These are phyloP conservation scores for Plasmodium reichenowi DNA, from an alignment of 169 alveolate species.

Conservation along the genomic window DNA sequence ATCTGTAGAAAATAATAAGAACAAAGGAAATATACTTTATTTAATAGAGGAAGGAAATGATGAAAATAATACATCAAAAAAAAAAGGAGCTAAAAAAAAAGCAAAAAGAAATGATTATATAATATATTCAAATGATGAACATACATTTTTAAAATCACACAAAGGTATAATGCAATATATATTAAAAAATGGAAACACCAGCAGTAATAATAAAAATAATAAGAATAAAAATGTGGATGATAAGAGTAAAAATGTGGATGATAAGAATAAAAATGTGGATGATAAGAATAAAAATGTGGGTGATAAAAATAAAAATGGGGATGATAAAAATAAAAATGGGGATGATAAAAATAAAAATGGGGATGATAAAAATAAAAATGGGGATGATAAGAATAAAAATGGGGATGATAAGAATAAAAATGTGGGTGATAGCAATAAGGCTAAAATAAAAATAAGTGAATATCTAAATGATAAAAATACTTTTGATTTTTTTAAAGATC, in stretches of 20 bases:
- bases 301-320: no score
- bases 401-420: no score
- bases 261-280: no score
- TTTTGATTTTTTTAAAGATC: conserved; percentile 50
- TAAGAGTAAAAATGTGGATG: background rate
- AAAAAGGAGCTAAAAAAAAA: background rate
- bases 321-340: no score
- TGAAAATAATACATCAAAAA: background rate
- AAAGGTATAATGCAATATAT: conserved; percentile 61
- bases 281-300: no score
- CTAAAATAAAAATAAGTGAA: conserved; percentile 13
- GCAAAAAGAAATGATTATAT: conserved; percentile 34
- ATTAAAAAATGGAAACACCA: conserved; percentile 6
- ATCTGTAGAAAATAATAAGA: conserved; percentile 16
- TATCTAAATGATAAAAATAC: background rate
- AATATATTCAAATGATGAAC: conserved; percentile 43
- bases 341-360: conserved; percentile 10
- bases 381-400: no score
- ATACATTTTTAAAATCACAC: conserved; percentile 30
- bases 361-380: background rate
- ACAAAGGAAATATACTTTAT: conserved; percentile 18
- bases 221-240: background rate
- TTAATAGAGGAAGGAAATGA: conserved; percentile 26
- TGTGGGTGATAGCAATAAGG: background rate
- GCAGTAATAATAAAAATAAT: background rate